Percentiles rank a stretch among this genome's conserved stretches.
phyloP scores from a whole-genome alignment of 1,284 basidiomycete species.

The Thecaphora thlaspeos region DNA sequence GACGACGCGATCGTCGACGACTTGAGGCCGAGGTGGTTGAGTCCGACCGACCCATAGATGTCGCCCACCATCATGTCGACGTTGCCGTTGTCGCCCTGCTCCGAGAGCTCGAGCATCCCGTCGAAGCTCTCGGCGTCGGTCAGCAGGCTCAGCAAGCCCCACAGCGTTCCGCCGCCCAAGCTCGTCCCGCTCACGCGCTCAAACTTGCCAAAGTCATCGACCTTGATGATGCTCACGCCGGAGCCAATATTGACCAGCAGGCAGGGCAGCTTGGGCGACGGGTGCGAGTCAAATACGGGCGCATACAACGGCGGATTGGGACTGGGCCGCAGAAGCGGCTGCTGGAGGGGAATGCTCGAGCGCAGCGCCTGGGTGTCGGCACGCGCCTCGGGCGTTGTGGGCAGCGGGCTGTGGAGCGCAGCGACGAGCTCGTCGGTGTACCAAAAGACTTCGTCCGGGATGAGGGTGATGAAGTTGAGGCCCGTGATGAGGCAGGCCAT shows the following conservation, averaged over 20 bases:
- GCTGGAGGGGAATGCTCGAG: slow-evolving; percentile 28
- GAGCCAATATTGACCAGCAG: slow-evolving; percentile 97
- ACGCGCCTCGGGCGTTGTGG: slow-evolving; percentile 24
- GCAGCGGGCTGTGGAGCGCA: slow-evolving; percentile 38
- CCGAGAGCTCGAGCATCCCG: slow-evolving; percentile 93
- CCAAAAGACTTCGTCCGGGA: slow-evolving; percentile 97
- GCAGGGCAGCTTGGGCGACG: slow-evolving; percentile 79
- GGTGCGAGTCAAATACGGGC: slow-evolving; percentile 77
- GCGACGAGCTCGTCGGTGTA: slow-evolving; percentile 93
- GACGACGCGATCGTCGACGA: slow-evolving; percentile 96
- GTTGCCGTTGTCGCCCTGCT: slow-evolving; percentile 84
- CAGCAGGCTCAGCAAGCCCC: slow-evolving; percentile 89
- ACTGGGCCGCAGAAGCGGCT: slow-evolving; percentile 77
- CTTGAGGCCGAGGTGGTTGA: slow-evolving; percentile 71
- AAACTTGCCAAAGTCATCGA: slow-evolving; percentile 89
- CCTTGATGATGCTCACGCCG: slow-evolving; percentile 95
- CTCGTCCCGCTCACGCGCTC: slow-evolving; percentile 97
- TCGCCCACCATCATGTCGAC: slow-evolving; percentile 99
- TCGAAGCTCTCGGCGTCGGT: slow-evolving; percentile 96
- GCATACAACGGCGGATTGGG: slow-evolving; percentile 87
- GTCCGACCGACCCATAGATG: slow-evolving; percentile 84
- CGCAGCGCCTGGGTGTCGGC: slow-evolving; percentile 35
- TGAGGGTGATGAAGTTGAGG: slow-evolving; percentile 91
- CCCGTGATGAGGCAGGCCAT: slow-evolving; percentile 99
- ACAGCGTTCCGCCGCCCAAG: slow-evolving; percentile 97